Evolutionary conservation across 768 basidiomycete genomes (phyloP), one percentile per base, ranked within the genome.

Genomic region (Mycena crocata): DNA sequence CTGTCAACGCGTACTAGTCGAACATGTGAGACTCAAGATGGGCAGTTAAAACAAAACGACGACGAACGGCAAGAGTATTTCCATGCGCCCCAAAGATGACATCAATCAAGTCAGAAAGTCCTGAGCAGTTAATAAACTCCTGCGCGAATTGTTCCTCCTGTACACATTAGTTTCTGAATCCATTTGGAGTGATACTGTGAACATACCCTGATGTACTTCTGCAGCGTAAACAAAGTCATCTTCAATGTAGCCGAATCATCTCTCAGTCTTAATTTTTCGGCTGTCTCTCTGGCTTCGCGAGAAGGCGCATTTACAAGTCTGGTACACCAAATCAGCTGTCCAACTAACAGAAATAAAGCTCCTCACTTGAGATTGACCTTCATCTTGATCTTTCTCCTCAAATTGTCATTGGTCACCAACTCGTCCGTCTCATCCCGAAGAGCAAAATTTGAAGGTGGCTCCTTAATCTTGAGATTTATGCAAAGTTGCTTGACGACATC

Each of bases 401-500:
- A 75, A 74, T 96, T 96, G 69, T 95, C 93, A 72, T 93, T 92
- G 30, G 94, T 96, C 21, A 98, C 90, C 50, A 96, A 78, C 69
- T 93, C 93, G 65, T 93, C 92, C 19, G 84, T 87, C 71, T 94
- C 92, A 75, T 96, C 94, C 71, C 95, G 85, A 64, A 97, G 77
- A 1, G 94, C 92, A 74, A 88, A 95, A 68, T 92, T 80, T 1
- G 85, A 84, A 1, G 93, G 85, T 0, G 91, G 85, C 40, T 93
- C 93, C 63, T 87, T 88, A 63, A 95, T 89, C 77, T 91, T 90
- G 69, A 97, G 82, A 78, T 90, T 95, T 69, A 90, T 79, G 72
- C 93, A 94, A 13, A 95, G 85, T 76, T 94, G 93, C 61, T 87
- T 89, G 55, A 95, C 86, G 62, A 95, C 94, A 75, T 95, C 94